phyloP scores from a whole-genome alignment of 495 filamentous ascomycete species.

The Aspergillus affinis region DNA sequence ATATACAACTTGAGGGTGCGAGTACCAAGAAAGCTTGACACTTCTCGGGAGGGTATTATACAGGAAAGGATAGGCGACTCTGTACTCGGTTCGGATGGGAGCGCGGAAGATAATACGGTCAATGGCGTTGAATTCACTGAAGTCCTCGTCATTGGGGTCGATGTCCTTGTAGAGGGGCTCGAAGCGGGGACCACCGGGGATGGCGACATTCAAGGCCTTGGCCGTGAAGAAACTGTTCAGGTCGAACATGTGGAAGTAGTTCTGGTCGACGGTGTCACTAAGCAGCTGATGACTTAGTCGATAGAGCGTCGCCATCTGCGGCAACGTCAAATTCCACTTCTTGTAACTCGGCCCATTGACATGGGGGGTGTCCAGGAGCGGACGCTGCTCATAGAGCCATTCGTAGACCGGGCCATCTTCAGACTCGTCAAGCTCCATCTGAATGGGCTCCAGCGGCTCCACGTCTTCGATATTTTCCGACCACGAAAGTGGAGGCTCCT shows the following conservation, averaged over 20 bases:
- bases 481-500: slow-evolving; percentile 96
- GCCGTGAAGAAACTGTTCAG: slow-evolving; percentile 92
- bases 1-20: slow-evolving; percentile 90
- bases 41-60: slow-evolving; percentile 97
- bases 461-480: slow-evolving; percentile 99
- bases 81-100: slow-evolving; percentile 93
- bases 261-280: slow-evolving; percentile 90
- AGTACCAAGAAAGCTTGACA: slow-evolving; percentile 91
- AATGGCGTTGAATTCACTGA: slow-evolving; percentile 99
- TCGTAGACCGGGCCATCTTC: slow-evolving; percentile 90
- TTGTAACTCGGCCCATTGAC: slow-evolving; percentile 98
- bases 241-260: slow-evolving; percentile 99
- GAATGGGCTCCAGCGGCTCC: slow-evolving; percentile 95
- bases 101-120: slow-evolving; percentile 98
- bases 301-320: slow-evolving; percentile 95
- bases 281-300: slow-evolving; percentile 88
- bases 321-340: slow-evolving; percentile 88
- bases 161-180: slow-evolving; percentile 99
- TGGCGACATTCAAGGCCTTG: slow-evolving; percentile 95
- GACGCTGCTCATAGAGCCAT: slow-evolving; percentile 97
- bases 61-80: slow-evolving; percentile 89
- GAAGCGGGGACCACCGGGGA: slow-evolving; percentile 95
- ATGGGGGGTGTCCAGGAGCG: slow-evolving; percentile 86
- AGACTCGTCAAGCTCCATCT: slow-evolving; percentile 97
- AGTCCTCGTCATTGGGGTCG: slow-evolving; percentile 98